These are phyloP conservation scores for Oenanthe sinensis DNA, from an alignment of 129 eudicot species.

Conservation along the genomic window DNA sequence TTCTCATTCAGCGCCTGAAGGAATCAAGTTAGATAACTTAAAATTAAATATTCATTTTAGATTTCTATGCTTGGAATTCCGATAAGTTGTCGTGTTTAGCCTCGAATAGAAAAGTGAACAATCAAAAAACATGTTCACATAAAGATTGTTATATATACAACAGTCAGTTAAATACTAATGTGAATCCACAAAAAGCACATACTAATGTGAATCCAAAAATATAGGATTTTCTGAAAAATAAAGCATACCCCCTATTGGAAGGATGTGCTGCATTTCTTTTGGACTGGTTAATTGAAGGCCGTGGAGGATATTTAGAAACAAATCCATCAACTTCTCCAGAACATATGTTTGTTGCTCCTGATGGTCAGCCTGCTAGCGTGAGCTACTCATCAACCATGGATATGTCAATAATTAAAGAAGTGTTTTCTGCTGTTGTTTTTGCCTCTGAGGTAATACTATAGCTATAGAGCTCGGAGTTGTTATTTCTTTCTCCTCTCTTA, in stretches of 20 bases:
- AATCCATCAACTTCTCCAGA: conserved; percentile 97
- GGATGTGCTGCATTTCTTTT: conserved; percentile 61
- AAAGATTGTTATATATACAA: no score
- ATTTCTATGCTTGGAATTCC: background rate
- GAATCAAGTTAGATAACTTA: background rate
- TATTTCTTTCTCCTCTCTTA: background rate
- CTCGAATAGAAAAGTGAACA: background rate
- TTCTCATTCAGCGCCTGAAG: background rate
- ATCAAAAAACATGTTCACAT: background rate
- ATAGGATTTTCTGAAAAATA: conserved; percentile 46
- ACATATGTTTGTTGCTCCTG: conserved; percentile 77
- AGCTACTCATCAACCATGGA: conserved; percentile 95
- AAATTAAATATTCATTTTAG: background rate
- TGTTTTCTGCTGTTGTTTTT: conserved; percentile 53
- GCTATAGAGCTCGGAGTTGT: background rate
- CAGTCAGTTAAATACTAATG: conserved; percentile 3
- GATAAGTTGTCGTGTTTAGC: background rate
- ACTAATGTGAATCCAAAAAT: conserved; percentile 6
- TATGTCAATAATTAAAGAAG: conserved; percentile 70
- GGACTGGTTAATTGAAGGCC: conserved; percentile 80
- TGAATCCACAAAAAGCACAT: background rate
- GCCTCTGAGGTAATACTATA: conserved; percentile 57
- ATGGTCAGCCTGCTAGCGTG: conserved; percentile 85
- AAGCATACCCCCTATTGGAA: conserved; percentile 74
- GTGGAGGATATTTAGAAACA: conserved; percentile 60